phyloP scores from a whole-genome alignment of 2,329 filamentous ascomycete species.

The Phoma herbarum region DNA sequence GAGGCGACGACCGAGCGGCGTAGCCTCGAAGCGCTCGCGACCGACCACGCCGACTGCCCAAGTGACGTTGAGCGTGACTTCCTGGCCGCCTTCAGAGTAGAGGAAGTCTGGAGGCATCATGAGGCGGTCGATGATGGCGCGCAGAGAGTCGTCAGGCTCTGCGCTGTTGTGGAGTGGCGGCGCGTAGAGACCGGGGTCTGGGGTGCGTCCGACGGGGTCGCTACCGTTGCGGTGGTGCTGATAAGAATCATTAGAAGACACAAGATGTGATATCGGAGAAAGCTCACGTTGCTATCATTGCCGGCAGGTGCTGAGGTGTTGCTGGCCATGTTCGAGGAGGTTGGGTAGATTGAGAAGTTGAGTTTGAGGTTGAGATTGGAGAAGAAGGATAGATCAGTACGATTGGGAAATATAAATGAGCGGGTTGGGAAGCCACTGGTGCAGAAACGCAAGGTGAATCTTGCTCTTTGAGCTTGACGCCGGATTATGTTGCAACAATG shows the following conservation, averaged over 20 bases:
- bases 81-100: conserved; percentile 1
- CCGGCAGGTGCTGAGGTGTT: not conserved
- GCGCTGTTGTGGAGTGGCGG: conserved; percentile 5
- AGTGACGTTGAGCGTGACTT: conserved; percentile 14
- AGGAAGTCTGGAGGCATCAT: conserved; percentile 7
- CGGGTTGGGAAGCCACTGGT: too few species aligned
- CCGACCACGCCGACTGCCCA: conserved; percentile 18
- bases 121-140: conserved; percentile 8
- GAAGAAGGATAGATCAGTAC: too few species aligned
- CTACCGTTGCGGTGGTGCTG: not conserved
- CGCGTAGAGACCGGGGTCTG: conserved; percentile 18
- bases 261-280: too few species aligned
- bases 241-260: not conserved
- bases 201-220: not conserved
- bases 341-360: not conserved
- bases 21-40: conserved; percentile 16
- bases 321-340: not conserved
- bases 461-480: not conserved
- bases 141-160: conserved; percentile 6
- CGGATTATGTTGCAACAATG: too few species aligned
- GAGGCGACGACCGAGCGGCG: not conserved
- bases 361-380: not conserved
- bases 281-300: not conserved
- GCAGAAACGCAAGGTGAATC: not conserved
- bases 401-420: too few species aligned